Percentiles rank a stretch among this genome's conserved stretches.
Evolutionary conservation across 2,329 filamentous ascomycete genomes (phyloP).

Genomic region (Leptographium lundbergii): DNA sequence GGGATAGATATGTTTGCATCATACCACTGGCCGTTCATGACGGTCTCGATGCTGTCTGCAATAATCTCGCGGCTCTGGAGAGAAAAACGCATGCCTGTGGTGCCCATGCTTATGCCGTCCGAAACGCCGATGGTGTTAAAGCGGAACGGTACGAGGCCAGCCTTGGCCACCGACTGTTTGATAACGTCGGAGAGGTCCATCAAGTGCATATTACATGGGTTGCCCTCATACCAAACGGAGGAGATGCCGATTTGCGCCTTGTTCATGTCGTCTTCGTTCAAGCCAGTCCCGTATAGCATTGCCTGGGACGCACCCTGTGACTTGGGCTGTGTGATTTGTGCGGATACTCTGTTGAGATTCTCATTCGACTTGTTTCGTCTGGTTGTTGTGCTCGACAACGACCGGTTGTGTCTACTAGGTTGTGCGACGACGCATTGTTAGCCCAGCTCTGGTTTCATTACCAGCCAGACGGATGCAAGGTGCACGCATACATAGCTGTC

Average conservation of each 20-base stretch:
- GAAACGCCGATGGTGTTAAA: constrained; percentile 99
- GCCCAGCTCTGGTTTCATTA: neutral
- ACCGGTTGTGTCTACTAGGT: constrained; percentile 25
- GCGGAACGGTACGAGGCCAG: constrained; percentile 81
- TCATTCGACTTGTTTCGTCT: constrained; percentile 31
- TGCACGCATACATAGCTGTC: neutral
- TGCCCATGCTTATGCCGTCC: constrained; percentile 97
- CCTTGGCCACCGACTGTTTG: constrained; percentile 45
- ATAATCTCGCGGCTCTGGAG: constrained; percentile 93
- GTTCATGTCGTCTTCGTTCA: constrained; percentile 76
- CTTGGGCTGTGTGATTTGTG: constrained; percentile 86
- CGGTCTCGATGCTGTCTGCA: constrained; percentile 95
- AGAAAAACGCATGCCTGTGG: constrained; percentile 75
- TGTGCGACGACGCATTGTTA: neutral
- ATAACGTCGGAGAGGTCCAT: constrained; percentile 77
- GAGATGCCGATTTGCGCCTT: constrained; percentile 98
- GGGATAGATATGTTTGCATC: constrained; percentile 95
- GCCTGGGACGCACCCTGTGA: constrained; percentile 97
- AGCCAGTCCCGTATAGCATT: constrained; percentile 93
- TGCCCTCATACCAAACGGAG: constrained; percentile 95
- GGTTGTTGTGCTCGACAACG: constrained; percentile 36
- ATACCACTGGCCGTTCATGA: constrained; percentile 98
- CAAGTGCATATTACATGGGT: constrained; percentile 99
- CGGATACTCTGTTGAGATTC: constrained; percentile 72
- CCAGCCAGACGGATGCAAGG: neutral